Conservation (phyloP, 805 yeast species). For the Suhomyces xylopsoci region DNA sequence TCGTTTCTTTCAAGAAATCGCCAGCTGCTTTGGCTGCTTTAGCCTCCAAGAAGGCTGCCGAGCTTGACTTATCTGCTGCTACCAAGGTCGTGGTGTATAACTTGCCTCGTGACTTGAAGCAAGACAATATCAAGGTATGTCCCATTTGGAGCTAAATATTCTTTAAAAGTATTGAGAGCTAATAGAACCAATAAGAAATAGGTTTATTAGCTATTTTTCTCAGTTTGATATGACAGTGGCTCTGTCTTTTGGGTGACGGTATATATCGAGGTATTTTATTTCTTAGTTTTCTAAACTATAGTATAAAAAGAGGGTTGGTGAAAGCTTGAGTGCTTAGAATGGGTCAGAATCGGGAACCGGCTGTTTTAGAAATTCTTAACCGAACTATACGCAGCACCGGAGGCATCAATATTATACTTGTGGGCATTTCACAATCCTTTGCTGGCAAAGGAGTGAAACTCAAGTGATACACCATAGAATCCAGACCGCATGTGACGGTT, state of each 20-base stretch:
- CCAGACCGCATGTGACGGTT: too few relatives aligned
- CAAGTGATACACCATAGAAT: neutral
- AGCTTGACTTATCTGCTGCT: slow-evolving; percentile 52
- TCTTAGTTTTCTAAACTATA: neutral
- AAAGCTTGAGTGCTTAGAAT: neutral
- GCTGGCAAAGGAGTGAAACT: neutral
- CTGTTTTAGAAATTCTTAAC: neutral
- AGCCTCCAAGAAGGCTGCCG: slow-evolving; percentile 13
- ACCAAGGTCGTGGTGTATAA: slow-evolving; percentile 84
- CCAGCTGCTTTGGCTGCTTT: slow-evolving; percentile 19
- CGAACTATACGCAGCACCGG: neutral
- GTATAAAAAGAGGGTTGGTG: neutral
- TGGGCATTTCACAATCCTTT: neutral
- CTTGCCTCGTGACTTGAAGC: slow-evolving; percentile 79
- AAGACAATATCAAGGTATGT: slow-evolving; percentile 84
- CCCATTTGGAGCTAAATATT: slow-evolving; percentile 10
- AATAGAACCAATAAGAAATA: neutral
- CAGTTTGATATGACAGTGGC: neutral
- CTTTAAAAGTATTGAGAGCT: neutral
- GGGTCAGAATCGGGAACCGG: neutral
- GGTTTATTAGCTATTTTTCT: neutral
- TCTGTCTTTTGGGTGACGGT: neutral
- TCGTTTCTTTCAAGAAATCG: slow-evolving; percentile 29
- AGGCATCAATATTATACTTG: neutral
- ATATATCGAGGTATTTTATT: neutral